Evolutionary conservation across 768 basidiomycete genomes (phyloP).

Genomic region (Boletus pseudo-olivaceus): DNA sequence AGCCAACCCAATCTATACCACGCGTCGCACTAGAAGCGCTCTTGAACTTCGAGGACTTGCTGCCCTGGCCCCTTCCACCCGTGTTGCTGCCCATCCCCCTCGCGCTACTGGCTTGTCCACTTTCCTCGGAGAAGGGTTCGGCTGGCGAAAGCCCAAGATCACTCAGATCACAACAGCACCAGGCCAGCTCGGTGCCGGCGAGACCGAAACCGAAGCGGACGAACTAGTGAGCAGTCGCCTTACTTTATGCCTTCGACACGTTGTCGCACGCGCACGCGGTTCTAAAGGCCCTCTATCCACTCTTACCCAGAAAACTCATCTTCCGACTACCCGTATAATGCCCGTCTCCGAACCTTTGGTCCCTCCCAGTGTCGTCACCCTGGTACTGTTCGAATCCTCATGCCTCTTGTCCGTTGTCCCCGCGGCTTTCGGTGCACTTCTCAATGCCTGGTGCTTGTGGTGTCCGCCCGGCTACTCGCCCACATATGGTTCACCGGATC

Average conservation of each 20-base stretch:
- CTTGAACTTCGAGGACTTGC: conserved; percentile 18
- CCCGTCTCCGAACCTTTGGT: conserved; percentile 48
- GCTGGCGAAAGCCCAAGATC: conserved; percentile 38
- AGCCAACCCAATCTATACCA: conserved; percentile 12
- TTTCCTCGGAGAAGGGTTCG: conserved; percentile 25
- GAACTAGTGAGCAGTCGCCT: conserved; percentile 54
- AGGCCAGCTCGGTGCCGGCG: conserved; percentile 59
- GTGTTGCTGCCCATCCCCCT: conserved; percentile 8
- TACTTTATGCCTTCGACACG: not conserved
- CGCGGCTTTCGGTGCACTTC: conserved; percentile 60
- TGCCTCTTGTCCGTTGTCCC: conserved; percentile 72
- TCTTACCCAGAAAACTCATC: conserved; percentile 49
- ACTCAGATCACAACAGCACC: conserved; percentile 59
- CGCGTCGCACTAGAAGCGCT: conserved; percentile 22
- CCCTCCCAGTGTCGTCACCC: conserved; percentile 48
- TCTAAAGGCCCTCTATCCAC: conserved; percentile 5
- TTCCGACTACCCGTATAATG: conserved; percentile 66
- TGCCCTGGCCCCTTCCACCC: conserved; percentile 1
- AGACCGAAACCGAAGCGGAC: conserved; percentile 77
- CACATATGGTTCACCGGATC: conserved; percentile 2
- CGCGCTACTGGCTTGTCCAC: conserved; percentile 20
- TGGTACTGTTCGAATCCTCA: conserved; percentile 65
- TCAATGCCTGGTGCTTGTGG: conserved; percentile 55
- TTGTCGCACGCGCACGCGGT: not conserved
- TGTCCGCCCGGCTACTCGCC: conserved; percentile 37